Evolutionary conservation across 805 yeast genomes (phyloP), one percentile per base, ranked within the genome.

Genomic region (Ogataea wickerhamii): DNA sequence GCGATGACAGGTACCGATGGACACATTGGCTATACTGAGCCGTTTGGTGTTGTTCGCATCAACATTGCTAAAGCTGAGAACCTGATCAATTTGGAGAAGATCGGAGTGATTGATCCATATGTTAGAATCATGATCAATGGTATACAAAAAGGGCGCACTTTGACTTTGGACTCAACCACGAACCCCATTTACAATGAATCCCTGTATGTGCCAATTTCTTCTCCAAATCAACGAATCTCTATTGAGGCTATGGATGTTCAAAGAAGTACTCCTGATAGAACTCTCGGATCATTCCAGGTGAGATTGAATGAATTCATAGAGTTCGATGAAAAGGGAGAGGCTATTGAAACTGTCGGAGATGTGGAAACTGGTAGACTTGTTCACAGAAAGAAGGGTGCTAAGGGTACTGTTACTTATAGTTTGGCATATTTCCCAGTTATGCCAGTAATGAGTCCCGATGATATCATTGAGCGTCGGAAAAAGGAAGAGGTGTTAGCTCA

Each of bases 71-170:
- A 73, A 44, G 97, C 94, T 29, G 75, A 72, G 40, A 82, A 78
- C 44, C 73, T 93, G 54, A 75, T 83, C 43, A 91, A 93, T 62
- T 71, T 89, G 63, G 97, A 91, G 61, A 82, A 77, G 38, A 71
- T 93, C 43, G 98, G 98, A 43, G 86, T 80, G 52, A 78, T 88
- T 56, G 98, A 93, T 63, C 98, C 99, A 30, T 93, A 91, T 56
- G 78, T 80, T 6, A 78, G 95, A 53, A 68, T 91, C 12, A 64
- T 87, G 55, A 73, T 87, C 33, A 89, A 88, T 56, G 88, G 88
- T 43, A 70, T 78, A 48, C 78, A 78, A 48, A 78, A 77, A 57
- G 85, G 81, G 16, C 77, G 98, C 63, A 93, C 97, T 2, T 71
- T 75, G 39, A 75, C 86, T 10, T 60, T 68, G 38, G 80, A 76